Evolutionary conservation across 345 rosid genomes (phyloP), one percentile per base, ranked within the genome.

Genomic region (Brassica juncea): DNA sequence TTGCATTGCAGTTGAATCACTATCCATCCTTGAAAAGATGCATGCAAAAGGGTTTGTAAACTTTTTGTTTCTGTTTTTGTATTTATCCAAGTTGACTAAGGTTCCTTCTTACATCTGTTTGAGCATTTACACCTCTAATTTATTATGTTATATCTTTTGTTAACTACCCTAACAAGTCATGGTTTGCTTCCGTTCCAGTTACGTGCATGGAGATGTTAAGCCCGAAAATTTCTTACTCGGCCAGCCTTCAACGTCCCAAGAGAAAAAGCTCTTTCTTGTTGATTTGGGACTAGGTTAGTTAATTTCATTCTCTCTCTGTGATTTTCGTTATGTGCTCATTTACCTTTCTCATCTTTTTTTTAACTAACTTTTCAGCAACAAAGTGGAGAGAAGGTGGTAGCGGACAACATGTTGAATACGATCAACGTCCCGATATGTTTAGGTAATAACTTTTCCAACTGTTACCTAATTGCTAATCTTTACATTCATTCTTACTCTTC

Each of bases 361-460:
- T 10, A 77, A 55, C 39, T 10, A 71, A 66, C 9, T 30, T 78
- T 82, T 77, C 90, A 95, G 99, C 99, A 59, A 90, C 99, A 58
- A 93, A 89, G 82, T 95, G 99, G 99, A 87, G 81, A 82, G 97
- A 95, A 81, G 79, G 52, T 44, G 52, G 89, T 34, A 88, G 83
- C 25, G 97, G 98, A 61, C 82, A 70, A 68, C 99, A 95, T 85
- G 97, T 93, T 73, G 97, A 90, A 23, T 95, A 95, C 86, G 99
- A 95, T 82, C 99, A 95, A 73, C 97, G 94, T 77, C 99, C 99
- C 66, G 99, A 95, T 85, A 89, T 95, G 89, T 95, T 95, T 83
- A 93, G 99, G 99, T 86, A 71, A 66, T 68, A 34, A 30, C 10
- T 84, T 34, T n/a, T 35, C 79, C 73, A 39, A 39, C 30, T 8